Conservation (phyloP, 1,284 basidiomycete species). For the Termitomyces sp. region DNA sequence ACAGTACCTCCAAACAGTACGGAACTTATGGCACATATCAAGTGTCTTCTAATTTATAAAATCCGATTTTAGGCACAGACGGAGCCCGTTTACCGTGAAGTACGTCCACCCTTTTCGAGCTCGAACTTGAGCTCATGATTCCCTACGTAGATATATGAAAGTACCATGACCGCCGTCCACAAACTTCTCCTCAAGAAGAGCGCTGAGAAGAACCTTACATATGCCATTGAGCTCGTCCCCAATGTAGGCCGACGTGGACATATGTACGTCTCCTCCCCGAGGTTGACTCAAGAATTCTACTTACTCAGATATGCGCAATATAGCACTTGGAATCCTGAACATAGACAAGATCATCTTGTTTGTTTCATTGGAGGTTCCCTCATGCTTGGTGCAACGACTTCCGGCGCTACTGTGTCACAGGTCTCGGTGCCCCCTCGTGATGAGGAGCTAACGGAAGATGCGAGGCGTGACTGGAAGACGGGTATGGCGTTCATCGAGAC, state of each 20-base stretch:
- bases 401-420: conserved; percentile 33
- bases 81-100: conserved; percentile 67
- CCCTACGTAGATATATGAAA: conserved; percentile 63
- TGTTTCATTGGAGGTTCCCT: conserved; percentile 94
- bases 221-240: conserved; percentile 68
- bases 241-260: conserved; percentile 27
- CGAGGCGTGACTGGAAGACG: conserved; percentile 70
- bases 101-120: conserved; percentile 23
- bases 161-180: conserved; percentile 73
- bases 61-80: conserved; percentile 43
- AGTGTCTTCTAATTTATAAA: neutral
- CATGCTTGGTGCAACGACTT: conserved; percentile 80
- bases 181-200: conserved; percentile 62
- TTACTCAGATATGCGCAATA: conserved; percentile 57
- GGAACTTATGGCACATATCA: conserved; percentile 4
- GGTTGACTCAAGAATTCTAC: conserved; percentile 46
- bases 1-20: conserved; percentile 67
- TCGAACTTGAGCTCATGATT: neutral
- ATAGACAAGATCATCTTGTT: conserved; percentile 95
- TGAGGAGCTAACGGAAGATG: conserved; percentile 44
- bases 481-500: conserved; percentile 75
- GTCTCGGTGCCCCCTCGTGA: conserved; percentile 52
- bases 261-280: conserved; percentile 14
- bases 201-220: conserved; percentile 49
- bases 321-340: conserved; percentile 64